A percentile compares a stretch with the other conserved stretches of the same genome.
phyloP scores from a whole-genome alignment of 345 rosid species.

The Euphorbia tirucalli region DNA sequence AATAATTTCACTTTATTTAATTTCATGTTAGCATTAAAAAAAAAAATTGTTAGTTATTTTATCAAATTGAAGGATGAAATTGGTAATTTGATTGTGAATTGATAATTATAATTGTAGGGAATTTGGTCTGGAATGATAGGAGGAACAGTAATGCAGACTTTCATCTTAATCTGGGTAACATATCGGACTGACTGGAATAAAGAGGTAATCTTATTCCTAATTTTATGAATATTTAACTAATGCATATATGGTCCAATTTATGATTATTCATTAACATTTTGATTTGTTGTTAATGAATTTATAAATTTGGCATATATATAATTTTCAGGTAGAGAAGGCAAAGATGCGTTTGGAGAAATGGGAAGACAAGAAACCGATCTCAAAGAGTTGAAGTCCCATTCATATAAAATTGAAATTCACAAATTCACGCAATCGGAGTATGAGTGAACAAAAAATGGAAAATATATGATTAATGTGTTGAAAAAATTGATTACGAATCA shows the following conservation, averaged over 20 bases:
- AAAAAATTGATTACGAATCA: too few species aligned
- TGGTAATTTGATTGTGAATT: not conserved
- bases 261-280: too few species aligned
- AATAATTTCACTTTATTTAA: too few species aligned
- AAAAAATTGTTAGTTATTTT: too few species aligned
- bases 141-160: slow-evolving; percentile 39
- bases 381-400: not conserved
- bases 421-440: too few species aligned
- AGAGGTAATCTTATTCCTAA: slow-evolving; percentile 27
- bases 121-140: slow-evolving; percentile 50
- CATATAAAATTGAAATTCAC: too few species aligned
- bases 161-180: slow-evolving; percentile 38
- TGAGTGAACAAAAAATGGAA: too few species aligned
- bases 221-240: too few species aligned
- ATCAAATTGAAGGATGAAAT: not conserved
- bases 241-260: too few species aligned
- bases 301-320: not conserved
- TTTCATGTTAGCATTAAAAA: too few species aligned
- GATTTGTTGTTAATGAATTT: too few species aligned
- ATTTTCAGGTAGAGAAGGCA: slow-evolving; percentile 60
- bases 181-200: slow-evolving; percentile 41
- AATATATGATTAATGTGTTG: too few species aligned
- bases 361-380: slow-evolving; percentile 49
- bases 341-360: slow-evolving; percentile 54
- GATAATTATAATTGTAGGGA: slow-evolving; percentile 29